These are phyloP conservation scores for Ceratorhiza oryzae-sativae DNA, from an alignment of 1,284 basidiomycete species.

Conservation along the genomic window DNA sequence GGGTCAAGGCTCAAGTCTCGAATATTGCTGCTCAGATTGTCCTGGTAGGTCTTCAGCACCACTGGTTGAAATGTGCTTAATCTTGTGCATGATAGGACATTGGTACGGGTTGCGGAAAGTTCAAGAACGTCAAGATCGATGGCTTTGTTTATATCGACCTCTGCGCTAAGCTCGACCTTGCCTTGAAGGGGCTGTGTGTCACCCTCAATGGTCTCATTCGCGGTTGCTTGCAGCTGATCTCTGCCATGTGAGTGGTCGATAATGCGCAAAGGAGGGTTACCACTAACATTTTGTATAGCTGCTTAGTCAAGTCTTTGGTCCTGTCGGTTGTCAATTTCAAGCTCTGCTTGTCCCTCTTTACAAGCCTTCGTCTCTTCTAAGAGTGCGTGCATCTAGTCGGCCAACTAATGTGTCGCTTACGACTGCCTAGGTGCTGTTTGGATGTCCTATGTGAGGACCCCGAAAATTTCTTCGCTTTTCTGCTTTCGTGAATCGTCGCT, in stretches of 20 bases:
- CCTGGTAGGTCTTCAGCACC: constrained; percentile 4
- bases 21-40: constrained; percentile 19
- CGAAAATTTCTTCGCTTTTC: not conserved
- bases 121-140: constrained; percentile 33
- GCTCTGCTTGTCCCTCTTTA: constrained; percentile 18
- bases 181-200: constrained; percentile 29
- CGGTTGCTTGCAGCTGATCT: constrained; percentile 20
- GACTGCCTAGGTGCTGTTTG: not conserved
- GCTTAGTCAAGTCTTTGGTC: constrained; percentile 16
- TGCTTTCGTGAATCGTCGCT: not conserved
- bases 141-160: constrained; percentile 22
- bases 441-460: not conserved
- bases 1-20: constrained; percentile 19
- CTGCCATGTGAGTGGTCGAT: constrained; percentile 1
- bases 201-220: constrained; percentile 18
- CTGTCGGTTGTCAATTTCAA: constrained; percentile 24
- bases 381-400: not conserved
- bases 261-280: not conserved
- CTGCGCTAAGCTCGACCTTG: constrained; percentile 26
- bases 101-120: constrained; percentile 32
- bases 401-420: not conserved
- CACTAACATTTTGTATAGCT: not conserved
- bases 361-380: constrained; percentile 14
- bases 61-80: not conserved
- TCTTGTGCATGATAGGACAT: not conserved